Evolutionary conservation across 192 early-diverging fungal genomes (phyloP).

Genomic region (Diversispora epigaea): DNA sequence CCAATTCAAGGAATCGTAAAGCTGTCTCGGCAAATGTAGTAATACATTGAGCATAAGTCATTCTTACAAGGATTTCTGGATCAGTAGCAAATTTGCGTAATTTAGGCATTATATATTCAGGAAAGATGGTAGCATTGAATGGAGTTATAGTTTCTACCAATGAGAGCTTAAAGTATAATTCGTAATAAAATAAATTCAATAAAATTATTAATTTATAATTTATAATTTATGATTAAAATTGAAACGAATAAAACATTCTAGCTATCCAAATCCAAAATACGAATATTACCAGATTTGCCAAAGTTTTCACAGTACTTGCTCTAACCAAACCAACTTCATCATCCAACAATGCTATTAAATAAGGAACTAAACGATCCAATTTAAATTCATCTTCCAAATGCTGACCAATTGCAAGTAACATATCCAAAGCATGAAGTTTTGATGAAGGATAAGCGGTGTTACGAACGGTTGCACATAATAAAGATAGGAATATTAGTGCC

Average conservation of each 20-base stretch:
- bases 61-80: slow-evolving; percentile 72
- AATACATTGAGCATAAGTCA: slow-evolving; percentile 81
- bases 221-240: slow-evolving; percentile 3
- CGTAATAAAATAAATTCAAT: neutral
- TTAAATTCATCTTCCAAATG: slow-evolving; percentile 70
- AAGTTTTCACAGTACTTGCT: slow-evolving; percentile 59
- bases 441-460: slow-evolving; percentile 72
- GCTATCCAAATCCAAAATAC: too few species aligned
- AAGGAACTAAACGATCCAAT: slow-evolving; percentile 77
- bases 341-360: slow-evolving; percentile 62
- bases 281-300: slow-evolving; percentile 67
- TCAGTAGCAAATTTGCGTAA: slow-evolving; percentile 71
- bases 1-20: slow-evolving; percentile 67
- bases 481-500: slow-evolving; percentile 65
- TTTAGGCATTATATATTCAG: slow-evolving; percentile 84
- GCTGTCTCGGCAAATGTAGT: slow-evolving; percentile 78
- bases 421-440: slow-evolving; percentile 70
- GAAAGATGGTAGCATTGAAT: slow-evolving; percentile 83
- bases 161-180: slow-evolving; percentile 52
- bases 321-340: slow-evolving; percentile 67
- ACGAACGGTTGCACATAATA: slow-evolving; percentile 67
- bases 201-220: neutral
- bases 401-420: slow-evolving; percentile 64
- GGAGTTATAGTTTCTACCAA: slow-evolving; percentile 75
- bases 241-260: too few species aligned